Base-by-base conservation (phyloP, 2,329 filamentous ascomycete genomes). In the Fusarium sp. region DNA sequence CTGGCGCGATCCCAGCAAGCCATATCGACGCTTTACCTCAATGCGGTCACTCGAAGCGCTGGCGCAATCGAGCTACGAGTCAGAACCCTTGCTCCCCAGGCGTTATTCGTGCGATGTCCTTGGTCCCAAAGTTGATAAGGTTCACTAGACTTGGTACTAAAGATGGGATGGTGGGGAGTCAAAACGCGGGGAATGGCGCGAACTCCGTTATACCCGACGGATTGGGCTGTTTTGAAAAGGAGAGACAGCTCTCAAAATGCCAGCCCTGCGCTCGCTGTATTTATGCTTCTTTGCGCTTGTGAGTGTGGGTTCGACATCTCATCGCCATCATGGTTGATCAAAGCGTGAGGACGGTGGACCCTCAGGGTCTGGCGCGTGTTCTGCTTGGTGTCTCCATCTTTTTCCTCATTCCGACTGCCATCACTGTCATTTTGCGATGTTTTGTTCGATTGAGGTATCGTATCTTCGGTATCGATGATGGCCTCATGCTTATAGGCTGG, bases 401-500 rank as follows among this genome's bases (percentile, higher is more conserved):
- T 14, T 73, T 65, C 9, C 30, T 62, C 1, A 18, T 60, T 7
- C 42, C 45, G 1, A 59, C 62, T 1, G 23, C 56, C 0, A 12
- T 73, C 13, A 18, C 68, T 6, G 41, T 70, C 20, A 13, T 33
- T 3, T 7, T 70, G 41, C 37, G 70, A 44, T 70, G 55, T 17
- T 52, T 41, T 27, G 33, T 60, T 8, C 60, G 67, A 11, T 9
- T 50, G 0, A 62, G 37, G 23, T 41, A 73, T 32, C 37, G 35
- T 4, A 18, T 65, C 1, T 73, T 73, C 18, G 70, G 67, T 6
- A 40, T 48, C 1, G 70, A 73, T 13, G 70, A 73, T 54, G 54
- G 48, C 1, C 56, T 73, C 2, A 73, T 73, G 70, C 33, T 73
- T 14, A 4, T 58, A 18, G 70, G 70, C 12, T 73, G 70, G 70